phyloP scores from a whole-genome alignment of 352 stramenopile species.

The Globisporangium carolinianum region DNA sequence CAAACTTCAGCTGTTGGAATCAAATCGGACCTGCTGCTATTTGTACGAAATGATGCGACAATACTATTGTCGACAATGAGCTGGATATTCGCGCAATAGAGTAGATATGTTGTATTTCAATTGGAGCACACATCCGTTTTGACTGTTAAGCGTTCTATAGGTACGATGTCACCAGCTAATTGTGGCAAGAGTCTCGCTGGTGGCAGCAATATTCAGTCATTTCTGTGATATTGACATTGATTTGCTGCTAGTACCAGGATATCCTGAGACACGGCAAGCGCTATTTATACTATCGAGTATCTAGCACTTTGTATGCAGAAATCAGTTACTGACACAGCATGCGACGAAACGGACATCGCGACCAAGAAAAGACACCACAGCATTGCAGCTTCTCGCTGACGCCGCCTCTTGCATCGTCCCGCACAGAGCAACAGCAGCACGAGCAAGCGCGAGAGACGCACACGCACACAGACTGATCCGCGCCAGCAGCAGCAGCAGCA shows the following conservation, averaged over 20 bases:
- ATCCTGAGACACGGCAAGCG: not conserved
- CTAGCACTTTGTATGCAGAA: not conserved
- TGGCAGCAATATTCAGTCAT: not conserved
- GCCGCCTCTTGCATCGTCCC: not conserved
- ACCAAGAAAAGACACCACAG: constrained; percentile 1
- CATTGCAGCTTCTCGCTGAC: not conserved
- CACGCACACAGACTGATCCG: not conserved
- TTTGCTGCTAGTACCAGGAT: not conserved
- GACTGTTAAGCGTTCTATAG: too few species aligned
- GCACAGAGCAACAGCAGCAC: not conserved
- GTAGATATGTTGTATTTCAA: too few species aligned
- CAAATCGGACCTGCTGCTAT: too few species aligned
- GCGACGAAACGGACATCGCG: not conserved
- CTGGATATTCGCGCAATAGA: too few species aligned
- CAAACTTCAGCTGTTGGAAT: too few species aligned
- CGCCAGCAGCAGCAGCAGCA: not conserved
- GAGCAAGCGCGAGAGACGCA: not conserved
- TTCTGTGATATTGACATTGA: not conserved
- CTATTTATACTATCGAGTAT: not conserved
- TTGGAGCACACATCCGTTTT: too few species aligned
- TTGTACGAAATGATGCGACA: too few species aligned
- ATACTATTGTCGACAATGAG: too few species aligned
- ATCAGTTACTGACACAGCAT: not conserved
- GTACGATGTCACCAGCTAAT: too few species aligned
- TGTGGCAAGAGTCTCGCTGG: too few species aligned